Evolutionary conservation across 306 rosid species (phyloP).

Genomic region (Fragaria ananassa): DNA sequence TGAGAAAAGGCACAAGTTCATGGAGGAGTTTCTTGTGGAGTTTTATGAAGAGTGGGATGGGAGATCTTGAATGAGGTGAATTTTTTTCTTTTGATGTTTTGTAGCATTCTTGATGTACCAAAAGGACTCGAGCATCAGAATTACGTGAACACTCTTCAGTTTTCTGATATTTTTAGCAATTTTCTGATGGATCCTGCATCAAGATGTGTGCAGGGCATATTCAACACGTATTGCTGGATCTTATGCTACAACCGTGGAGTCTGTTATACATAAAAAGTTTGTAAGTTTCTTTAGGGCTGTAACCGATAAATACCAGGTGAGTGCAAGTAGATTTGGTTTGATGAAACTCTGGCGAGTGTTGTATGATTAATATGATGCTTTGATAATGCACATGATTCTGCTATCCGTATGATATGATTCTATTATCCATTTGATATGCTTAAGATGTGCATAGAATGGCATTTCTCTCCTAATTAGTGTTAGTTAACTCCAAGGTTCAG

Average conservation of each 20-base stretch:
- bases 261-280: neutral
- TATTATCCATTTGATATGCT: neutral
- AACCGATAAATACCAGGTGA: neutral
- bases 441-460: neutral
- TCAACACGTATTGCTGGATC: neutral
- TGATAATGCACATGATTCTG: neutral
- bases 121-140: neutral
- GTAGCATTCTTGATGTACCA: neutral
- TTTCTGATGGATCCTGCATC: neutral
- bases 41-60: slow-evolving; percentile 85
- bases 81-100: neutral
- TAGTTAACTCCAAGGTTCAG: neutral
- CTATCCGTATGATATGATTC: neutral
- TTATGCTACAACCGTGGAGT: neutral
- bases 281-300: too few species aligned
- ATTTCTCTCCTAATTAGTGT: neutral
- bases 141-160: neutral
- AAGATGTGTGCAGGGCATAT: neutral
- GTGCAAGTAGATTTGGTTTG: neutral
- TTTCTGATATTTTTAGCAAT: too few species aligned
- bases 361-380: neutral
- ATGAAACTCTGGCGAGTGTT: neutral
- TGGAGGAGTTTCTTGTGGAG: slow-evolving; percentile 77
- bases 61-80: slow-evolving; percentile 34
- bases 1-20: slow-evolving; percentile 80